phyloP scores from a whole-genome alignment of 1,284 basidiomycete genomes.

The Cryptococcus depauperatus region DNA sequence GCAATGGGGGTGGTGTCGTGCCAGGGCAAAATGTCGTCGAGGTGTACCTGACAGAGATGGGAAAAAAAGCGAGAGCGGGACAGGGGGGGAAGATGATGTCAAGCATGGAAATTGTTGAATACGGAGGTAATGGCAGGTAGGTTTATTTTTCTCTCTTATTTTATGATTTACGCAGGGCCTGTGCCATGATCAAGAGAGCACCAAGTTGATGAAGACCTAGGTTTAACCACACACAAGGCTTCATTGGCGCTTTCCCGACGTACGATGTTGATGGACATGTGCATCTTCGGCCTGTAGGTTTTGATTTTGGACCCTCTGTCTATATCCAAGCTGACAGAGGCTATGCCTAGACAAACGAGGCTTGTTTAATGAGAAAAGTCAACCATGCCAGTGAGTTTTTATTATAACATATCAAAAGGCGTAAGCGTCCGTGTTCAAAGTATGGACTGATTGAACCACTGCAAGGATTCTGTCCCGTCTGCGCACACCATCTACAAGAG shows the following conservation, averaged over 20 bases:
- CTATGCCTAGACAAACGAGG: constrained; percentile 59
- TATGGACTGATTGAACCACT: not conserved
- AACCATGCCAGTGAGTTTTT: constrained; percentile 38
- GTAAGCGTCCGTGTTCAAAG: not conserved
- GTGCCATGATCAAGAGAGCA: no score
- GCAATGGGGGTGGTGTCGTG: constrained; percentile 3
- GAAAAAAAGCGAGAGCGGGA: constrained; percentile 51
- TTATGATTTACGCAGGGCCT: no score
- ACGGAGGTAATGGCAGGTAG: constrained; percentile 60
- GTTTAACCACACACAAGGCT: constrained; percentile 55
- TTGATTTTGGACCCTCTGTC: not conserved
- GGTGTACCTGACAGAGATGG: constrained; percentile 54
- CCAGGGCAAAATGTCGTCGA: constrained; percentile 53
- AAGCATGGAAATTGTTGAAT: constrained; percentile 67
- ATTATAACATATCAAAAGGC: not conserved
- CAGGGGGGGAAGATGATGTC: constrained; percentile 55
- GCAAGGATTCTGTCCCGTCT: constrained; percentile 63
- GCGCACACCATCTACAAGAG: constrained; percentile 55
- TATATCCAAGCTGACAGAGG: not conserved
- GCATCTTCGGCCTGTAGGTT: constrained; percentile 36
- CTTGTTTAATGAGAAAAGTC: constrained; percentile 72
- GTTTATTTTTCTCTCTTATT: no score
- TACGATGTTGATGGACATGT: constrained; percentile 39
- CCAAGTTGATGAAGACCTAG: constrained; percentile 43
- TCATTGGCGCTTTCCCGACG: constrained; percentile 69